Percentiles rank a stretch among this genome's conserved stretches.
These are phyloP conservation scores for Pseudogymnoascus sp. DNA, from an alignment of 2,329 filamentous ascomycete species.

Conservation along the genomic window DNA sequence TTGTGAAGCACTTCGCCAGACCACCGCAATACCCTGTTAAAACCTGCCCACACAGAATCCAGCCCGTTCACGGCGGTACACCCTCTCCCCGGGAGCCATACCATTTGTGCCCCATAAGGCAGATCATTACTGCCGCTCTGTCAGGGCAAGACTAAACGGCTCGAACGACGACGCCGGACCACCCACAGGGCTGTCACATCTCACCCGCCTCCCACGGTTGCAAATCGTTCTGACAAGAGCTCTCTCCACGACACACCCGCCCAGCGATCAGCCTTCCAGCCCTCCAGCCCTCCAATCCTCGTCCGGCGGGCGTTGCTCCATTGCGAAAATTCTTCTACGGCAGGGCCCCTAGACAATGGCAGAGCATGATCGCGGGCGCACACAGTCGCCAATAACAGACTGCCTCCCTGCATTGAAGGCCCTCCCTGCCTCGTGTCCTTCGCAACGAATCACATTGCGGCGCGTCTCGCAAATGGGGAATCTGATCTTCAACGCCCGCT, in stretches of 20 bases:
- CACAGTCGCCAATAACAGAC: background rate
- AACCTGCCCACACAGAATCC: background rate
- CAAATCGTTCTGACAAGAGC: no score
- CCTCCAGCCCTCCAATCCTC: background rate
- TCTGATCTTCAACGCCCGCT: background rate
- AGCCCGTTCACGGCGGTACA: background rate
- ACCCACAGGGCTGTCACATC: background rate
- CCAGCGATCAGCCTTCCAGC: background rate
- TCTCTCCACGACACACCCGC: background rate
- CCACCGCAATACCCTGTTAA: background rate
- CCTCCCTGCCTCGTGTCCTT: background rate
- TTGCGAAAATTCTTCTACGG: background rate
- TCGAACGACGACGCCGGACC: background rate
- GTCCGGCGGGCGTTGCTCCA: background rate
- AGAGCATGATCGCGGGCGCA: background rate
- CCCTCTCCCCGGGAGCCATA: background rate
- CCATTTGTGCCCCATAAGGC: background rate
- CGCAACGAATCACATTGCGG: background rate
- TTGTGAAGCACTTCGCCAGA: background rate
- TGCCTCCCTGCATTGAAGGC: background rate
- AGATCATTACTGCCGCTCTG: background rate
- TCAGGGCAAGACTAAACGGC: background rate
- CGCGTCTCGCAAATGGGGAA: background rate
- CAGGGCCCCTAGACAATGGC: background rate
- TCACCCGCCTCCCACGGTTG: background rate